Evolutionary conservation across 176 grass and related monocot species (phyloP).

Genomic region (Aegilops umbellulata): DNA sequence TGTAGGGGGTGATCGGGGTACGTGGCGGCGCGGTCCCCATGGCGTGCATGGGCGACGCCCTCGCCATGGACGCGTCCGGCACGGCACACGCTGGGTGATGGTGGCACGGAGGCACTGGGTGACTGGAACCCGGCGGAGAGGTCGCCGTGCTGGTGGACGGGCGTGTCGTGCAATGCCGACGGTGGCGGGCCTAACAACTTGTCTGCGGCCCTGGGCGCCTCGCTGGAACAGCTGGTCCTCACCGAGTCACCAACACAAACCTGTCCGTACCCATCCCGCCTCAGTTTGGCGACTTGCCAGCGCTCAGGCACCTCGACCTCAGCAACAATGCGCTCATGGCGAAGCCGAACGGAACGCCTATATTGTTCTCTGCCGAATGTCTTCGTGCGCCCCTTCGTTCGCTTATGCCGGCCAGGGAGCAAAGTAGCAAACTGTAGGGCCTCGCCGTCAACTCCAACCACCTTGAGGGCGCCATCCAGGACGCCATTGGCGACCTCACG

Average conservation of each 20-base stretch:
- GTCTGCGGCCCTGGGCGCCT: no score
- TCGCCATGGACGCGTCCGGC: slow-evolving; percentile 45
- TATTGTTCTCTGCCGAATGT: no score
- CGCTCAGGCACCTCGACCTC: slow-evolving; percentile 53
- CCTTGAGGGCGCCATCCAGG: no score
- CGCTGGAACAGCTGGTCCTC: neutral
- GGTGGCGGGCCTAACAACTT: slow-evolving; percentile 10
- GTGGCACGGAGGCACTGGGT: neutral
- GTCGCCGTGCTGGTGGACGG: slow-evolving; percentile 60
- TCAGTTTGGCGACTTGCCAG: slow-evolving; percentile 40
- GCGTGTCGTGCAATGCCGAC: slow-evolving; percentile 51
- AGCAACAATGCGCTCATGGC: slow-evolving; percentile 62
- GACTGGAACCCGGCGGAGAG: slow-evolving; percentile 39
- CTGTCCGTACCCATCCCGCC: slow-evolving; percentile 57
- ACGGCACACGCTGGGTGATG: slow-evolving; percentile 15
- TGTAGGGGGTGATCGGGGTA: no score
- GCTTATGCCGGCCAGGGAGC: no score
- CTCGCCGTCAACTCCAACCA: no score
- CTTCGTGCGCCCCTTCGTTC: no score
- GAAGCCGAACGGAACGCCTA: no score
- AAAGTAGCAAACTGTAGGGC: no score
- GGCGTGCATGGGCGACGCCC: neutral
- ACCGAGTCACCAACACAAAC: slow-evolving; percentile 31
- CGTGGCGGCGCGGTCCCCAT: no score
- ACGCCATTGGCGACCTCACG: no score